Conservation (phyloP, 768 basidiomycete genomes). For the Dioszegia hungarica region DNA sequence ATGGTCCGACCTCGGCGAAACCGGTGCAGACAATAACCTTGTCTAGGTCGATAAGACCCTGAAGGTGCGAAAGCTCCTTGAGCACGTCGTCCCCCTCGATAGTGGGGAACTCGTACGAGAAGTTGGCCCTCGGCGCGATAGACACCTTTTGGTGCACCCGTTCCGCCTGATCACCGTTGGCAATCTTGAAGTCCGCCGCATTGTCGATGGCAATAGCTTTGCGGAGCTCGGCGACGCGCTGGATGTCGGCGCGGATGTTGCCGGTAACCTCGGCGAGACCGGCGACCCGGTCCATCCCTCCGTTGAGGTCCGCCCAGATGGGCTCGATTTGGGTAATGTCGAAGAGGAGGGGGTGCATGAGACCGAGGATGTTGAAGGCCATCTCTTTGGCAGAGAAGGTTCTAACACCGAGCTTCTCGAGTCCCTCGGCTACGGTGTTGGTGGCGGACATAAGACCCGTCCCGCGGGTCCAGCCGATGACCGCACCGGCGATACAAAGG, state of each 20-base stretch:
- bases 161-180: slow-evolving; percentile 86
- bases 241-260: slow-evolving; percentile 74
- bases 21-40: slow-evolving; percentile 95
- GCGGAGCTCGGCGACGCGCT: slow-evolving; percentile 84
- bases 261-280: slow-evolving; percentile 87
- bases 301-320: slow-evolving; percentile 97
- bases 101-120: slow-evolving; percentile 88
- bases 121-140: slow-evolving; percentile 94
- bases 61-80: slow-evolving; percentile 69
- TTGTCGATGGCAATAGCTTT: slow-evolving; percentile 91
- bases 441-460: slow-evolving; percentile 95
- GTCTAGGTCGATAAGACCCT: slow-evolving; percentile 86
- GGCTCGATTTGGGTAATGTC: slow-evolving; percentile 99
- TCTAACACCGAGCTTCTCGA: slow-evolving; percentile 87
- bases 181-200: slow-evolving; percentile 86
- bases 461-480: slow-evolving; percentile 98
- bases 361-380: slow-evolving; percentile 98
- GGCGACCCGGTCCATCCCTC: slow-evolving; percentile 94
- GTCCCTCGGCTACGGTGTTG: slow-evolving; percentile 86
- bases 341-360: slow-evolving; percentile 98
- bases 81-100: slow-evolving; percentile 68
- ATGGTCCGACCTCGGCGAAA: slow-evolving; percentile 94
- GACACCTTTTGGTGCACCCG: slow-evolving; percentile 85
- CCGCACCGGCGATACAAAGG: slow-evolving; percentile 92
- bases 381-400: slow-evolving; percentile 99